A percentile compares a stretch with the other conserved stretches of the same genome.
Conservation (phyloP, 306 rosid genomes). For the Parietaria judaica region DNA sequence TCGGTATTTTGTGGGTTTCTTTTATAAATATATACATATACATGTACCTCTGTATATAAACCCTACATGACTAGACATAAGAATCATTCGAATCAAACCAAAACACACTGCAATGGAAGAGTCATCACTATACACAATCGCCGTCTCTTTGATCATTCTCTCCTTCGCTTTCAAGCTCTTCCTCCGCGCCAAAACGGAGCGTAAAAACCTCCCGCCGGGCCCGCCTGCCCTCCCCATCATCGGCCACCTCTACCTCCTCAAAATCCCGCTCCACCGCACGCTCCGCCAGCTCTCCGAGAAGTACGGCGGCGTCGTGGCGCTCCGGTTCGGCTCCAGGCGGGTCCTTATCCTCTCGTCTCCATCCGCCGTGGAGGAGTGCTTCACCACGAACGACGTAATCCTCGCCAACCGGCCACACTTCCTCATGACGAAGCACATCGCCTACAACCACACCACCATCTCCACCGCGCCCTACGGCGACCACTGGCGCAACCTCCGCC, state of each 20-base stretch:
- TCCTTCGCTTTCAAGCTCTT: slow-evolving; percentile 19
- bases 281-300: neutral
- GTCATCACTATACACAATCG: neutral
- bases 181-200: neutral
- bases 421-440: neutral
- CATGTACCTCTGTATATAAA: too few relatives aligned
- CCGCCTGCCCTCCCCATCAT: neutral
- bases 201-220: neutral
- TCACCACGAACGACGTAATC: neutral
- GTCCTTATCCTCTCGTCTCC: neutral
- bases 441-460: neutral
- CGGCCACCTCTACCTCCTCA: neutral
- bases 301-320: neutral
- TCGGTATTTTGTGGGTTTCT: too few relatives aligned
- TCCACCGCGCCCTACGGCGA: slow-evolving; percentile 5
- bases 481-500: slow-evolving; percentile 6
- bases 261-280: slow-evolving; percentile 1
- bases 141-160: slow-evolving; percentile 7
- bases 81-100: too few relatives aligned
- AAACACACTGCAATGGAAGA: neutral
- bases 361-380: slow-evolving; percentile 1
- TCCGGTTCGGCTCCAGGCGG: neutral
- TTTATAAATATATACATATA: too few relatives aligned
- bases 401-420: neutral
- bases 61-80: too few relatives aligned